Evolutionary conservation across 768 basidiomycete species (phyloP).

Genomic region (Tricholoma furcatifolium): DNA sequence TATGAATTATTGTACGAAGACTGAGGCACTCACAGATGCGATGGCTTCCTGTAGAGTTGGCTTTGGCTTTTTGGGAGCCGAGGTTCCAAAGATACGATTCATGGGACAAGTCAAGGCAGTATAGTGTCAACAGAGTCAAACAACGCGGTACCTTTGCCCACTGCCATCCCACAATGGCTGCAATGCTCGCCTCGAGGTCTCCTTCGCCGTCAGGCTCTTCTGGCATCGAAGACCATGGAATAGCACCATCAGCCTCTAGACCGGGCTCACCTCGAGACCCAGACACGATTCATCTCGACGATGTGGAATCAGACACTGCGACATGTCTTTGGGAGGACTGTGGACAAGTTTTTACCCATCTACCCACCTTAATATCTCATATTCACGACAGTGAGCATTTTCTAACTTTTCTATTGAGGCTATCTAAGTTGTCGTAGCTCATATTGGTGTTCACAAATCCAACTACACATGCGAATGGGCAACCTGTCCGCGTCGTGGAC

Average conservation of each 20-base stretch:
- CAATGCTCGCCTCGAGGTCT: slow-evolving; percentile 8
- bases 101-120: slow-evolving; percentile 25
- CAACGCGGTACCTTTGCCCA: slow-evolving; percentile 9
- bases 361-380: slow-evolving; percentile 77
- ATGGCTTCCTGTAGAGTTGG: slow-evolving; percentile 93
- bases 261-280: slow-evolving; percentile 12
- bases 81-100: slow-evolving; percentile 85
- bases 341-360: slow-evolving; percentile 65
- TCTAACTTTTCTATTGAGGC: neutral
- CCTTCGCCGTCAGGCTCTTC: slow-evolving; percentile 30
- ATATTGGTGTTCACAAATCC: slow-evolving; percentile 82
- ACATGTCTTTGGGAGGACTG: slow-evolving; percentile 88
- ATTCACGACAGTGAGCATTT: slow-evolving; percentile 69
- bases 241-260: slow-evolving; percentile 9
- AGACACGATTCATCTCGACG: slow-evolving; percentile 15
- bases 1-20: slow-evolving; percentile 5
- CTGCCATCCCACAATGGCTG: slow-evolving; percentile 8
- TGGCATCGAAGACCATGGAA: slow-evolving; percentile 19
- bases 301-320: slow-evolving; percentile 47
- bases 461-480: slow-evolving; percentile 90
- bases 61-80: slow-evolving; percentile 78
- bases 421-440: slow-evolving; percentile 41
- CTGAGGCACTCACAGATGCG: slow-evolving; percentile 55
- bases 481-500: slow-evolving; percentile 74
- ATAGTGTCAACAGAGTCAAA: slow-evolving; percentile 6